A percentile compares a stretch with the other conserved stretches of the same genome.
Conservation (phyloP, 164 flowering plant genomes). For the Vitis amurensis region DNA sequence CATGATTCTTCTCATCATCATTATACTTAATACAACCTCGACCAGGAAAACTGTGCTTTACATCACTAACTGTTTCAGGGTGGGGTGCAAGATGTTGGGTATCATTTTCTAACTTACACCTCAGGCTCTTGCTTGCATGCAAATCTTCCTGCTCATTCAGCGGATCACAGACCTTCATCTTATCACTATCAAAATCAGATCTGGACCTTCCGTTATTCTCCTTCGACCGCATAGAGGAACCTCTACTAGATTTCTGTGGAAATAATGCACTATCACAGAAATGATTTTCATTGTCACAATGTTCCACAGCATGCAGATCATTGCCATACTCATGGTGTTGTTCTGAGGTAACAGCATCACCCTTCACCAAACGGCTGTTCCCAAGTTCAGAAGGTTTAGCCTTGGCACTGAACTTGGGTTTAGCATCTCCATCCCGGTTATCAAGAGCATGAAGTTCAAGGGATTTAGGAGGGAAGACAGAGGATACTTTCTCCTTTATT, state of each 20-base stretch:
- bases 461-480: slow-evolving; percentile 8
- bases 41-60: slow-evolving; percentile 1
- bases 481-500: slow-evolving; percentile 11
- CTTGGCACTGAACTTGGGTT: not conserved
- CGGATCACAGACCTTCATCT: slow-evolving; percentile 7
- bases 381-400: slow-evolving; percentile 13
- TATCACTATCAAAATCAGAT: slow-evolving; percentile 6
- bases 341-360: not conserved
- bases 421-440: slow-evolving; percentile 17
- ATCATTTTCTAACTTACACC: slow-evolving; percentile 9
- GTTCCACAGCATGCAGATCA: slow-evolving; percentile 3
- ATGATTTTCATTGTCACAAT: slow-evolving; percentile 11
- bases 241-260: slow-evolving; percentile 7
- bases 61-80: not conserved
- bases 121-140: not conserved
- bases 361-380: slow-evolving; percentile 2
- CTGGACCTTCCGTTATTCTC: slow-evolving; percentile 9
- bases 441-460: slow-evolving; percentile 11
- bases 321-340: not conserved
- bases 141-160: not conserved
- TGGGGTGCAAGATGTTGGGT: not conserved
- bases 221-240: slow-evolving; percentile 12
- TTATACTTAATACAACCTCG: not conserved
- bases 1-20: slow-evolving; percentile 6
- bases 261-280: not conserved